Evolutionary conservation across 345 rosid species (phyloP).

Genomic region (Firmiana major): DNA sequence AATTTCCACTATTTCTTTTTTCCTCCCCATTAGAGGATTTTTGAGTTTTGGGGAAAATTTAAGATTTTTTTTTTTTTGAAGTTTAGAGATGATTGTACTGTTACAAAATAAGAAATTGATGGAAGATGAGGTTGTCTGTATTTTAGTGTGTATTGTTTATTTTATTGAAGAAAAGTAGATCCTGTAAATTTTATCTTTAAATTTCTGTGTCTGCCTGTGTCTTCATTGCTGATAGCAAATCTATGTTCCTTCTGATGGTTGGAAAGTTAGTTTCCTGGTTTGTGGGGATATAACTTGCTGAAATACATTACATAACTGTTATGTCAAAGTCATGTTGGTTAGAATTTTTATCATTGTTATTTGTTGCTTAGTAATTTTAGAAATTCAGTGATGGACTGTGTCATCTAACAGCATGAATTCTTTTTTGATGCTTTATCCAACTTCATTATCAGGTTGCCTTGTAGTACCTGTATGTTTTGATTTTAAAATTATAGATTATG

Average conservation of each 20-base stretch:
- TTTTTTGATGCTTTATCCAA: conserved; percentile 13
- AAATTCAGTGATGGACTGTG: conserved; percentile 11
- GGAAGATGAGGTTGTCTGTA: background rate
- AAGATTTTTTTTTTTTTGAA: background rate
- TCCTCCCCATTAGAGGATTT: background rate
- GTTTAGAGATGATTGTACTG: background rate
- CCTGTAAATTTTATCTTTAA: background rate
- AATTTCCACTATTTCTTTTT: background rate
- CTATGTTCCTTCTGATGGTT: conserved; percentile 12
- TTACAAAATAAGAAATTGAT: background rate
- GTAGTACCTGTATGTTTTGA: background rate
- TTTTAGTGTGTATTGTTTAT: background rate
- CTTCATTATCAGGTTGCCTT: conserved; percentile 6
- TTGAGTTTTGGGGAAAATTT: background rate
- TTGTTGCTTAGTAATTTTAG: conserved; percentile 13
- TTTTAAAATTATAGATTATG: conserved; percentile 1
- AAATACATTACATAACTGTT: background rate
- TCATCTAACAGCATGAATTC: conserved; percentile 8
- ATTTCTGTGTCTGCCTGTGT: background rate
- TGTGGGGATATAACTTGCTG: background rate
- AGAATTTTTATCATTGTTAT: conserved; percentile 3
- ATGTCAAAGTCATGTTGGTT: conserved; percentile 16
- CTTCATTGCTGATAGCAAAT: conserved; percentile 1
- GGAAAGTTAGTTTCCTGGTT: conserved; percentile 3
- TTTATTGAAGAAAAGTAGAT: background rate